Conservation (phyloP, 2,329 filamentous ascomycete species). For the Monilinia laxa region DNA sequence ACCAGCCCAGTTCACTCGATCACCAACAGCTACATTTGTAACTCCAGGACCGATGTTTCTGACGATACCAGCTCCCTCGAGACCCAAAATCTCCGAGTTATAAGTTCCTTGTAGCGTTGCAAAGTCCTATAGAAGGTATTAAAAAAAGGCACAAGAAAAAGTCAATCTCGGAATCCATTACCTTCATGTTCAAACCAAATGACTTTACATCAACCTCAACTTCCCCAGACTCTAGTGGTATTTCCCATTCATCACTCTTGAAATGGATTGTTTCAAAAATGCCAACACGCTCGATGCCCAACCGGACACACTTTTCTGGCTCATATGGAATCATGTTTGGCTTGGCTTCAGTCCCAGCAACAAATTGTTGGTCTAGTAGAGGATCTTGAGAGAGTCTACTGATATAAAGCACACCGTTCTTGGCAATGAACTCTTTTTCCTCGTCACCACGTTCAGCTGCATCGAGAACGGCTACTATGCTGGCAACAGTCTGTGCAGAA, state of each 20-base stretch:
- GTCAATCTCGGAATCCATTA: background rate
- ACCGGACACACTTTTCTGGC: background rate
- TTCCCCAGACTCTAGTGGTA: background rate
- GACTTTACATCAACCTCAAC: conserved; percentile 18
- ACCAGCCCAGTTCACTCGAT: conserved; percentile 42
- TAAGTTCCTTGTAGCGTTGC: conserved; percentile 11
- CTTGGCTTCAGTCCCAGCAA: conserved; percentile 22
- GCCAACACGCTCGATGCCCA: conserved; percentile 21
- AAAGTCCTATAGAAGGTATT: conserved; percentile 1
- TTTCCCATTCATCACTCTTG: background rate
- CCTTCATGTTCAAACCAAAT: conserved; percentile 18
- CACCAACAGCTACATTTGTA: conserved; percentile 52
- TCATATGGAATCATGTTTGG: background rate
- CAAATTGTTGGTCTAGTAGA: conserved; percentile 19
- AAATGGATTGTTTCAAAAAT: conserved; percentile 23
- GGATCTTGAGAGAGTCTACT: conserved; percentile 25
- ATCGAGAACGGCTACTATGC: background rate
- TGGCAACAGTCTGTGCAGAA: background rate
- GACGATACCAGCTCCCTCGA: conserved; percentile 53
- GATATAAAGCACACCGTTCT: conserved; percentile 18
- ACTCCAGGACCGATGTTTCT: conserved; percentile 56
- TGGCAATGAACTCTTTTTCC: conserved; percentile 20
- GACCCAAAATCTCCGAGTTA: conserved; percentile 3
- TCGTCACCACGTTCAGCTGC: background rate
- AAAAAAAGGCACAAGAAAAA: background rate